phyloP scores from a whole-genome alignment of 352 stramenopile species.

The Pseudoperonospora humuli region DNA sequence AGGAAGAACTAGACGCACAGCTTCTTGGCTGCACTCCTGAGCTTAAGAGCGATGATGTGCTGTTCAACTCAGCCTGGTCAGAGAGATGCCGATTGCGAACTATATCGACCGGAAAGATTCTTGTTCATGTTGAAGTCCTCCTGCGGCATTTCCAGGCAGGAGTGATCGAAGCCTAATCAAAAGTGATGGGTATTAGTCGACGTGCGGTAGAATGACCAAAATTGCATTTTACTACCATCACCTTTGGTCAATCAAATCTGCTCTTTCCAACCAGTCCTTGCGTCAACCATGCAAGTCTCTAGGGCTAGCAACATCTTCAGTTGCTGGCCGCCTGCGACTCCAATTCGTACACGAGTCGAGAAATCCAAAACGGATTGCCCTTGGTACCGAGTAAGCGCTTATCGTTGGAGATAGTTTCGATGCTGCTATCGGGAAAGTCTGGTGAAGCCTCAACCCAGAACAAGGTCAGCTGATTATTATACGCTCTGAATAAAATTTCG shows the following conservation, averaged over 20 bases:
- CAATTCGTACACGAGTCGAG: slow-evolving; percentile 24
- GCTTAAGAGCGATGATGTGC: too few relatives aligned
- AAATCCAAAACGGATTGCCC: slow-evolving; percentile 29
- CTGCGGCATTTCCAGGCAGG: neutral
- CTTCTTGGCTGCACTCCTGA: too few relatives aligned
- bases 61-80: too few relatives aligned
- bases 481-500: neutral
- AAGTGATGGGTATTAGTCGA: too few relatives aligned
- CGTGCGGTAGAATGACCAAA: too few relatives aligned
- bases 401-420: slow-evolving; percentile 24
- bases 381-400: slow-evolving; percentile 18
- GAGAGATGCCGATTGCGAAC: too few relatives aligned
- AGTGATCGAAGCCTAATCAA: too few relatives aligned
- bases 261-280: slow-evolving; percentile 11
- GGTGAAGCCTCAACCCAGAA: neutral
- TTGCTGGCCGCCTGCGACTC: slow-evolving; percentile 10
- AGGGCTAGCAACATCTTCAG: slow-evolving; percentile 1
- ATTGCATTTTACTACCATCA: too few relatives aligned
- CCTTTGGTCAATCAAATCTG: slow-evolving; percentile 19
- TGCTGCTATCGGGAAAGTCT: slow-evolving; percentile 27
- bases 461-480: neutral
- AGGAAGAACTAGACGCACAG: slow-evolving; percentile 48
- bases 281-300: slow-evolving; percentile 8
- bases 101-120: too few relatives aligned
- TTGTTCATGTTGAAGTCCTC: too few relatives aligned